These are phyloP conservation scores for Candida hispaniensis DNA, from an alignment of 805 yeast genomes.

Conservation along the genomic window DNA sequence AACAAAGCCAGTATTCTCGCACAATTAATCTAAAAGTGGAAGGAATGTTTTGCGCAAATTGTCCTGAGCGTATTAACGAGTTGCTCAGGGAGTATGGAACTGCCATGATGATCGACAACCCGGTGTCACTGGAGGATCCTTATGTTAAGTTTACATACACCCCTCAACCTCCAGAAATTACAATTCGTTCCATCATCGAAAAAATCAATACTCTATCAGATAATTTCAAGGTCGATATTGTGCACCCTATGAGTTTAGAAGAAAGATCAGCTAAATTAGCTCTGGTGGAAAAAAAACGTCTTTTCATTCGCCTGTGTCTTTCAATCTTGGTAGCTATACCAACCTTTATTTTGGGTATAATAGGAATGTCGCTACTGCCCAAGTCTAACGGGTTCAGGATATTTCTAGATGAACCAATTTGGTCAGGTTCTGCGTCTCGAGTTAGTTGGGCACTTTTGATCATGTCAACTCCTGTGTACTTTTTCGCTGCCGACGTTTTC, in stretches of 20 bases:
- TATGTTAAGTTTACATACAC: constrained; percentile 53
- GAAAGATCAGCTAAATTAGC: constrained; percentile 48
- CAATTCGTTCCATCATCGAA: constrained; percentile 45
- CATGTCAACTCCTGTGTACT: constrained; percentile 61
- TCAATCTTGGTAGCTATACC: constrained; percentile 51
- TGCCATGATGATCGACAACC: constrained; percentile 42
- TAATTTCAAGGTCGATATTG: constrained; percentile 41
- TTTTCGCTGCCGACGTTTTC: constrained; percentile 63
- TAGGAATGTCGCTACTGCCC: constrained; percentile 54
- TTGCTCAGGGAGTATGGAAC: constrained; percentile 45
- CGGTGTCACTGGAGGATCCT: constrained; percentile 46
- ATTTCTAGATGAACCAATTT: constrained; percentile 52
- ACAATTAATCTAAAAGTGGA: constrained; percentile 44
- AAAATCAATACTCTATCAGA: constrained; percentile 39
- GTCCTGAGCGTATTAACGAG: constrained; percentile 47
- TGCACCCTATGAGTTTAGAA: constrained; percentile 48
- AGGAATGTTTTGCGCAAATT: constrained; percentile 62
- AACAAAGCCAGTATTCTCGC: constrained; percentile 42
- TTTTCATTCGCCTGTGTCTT: constrained; percentile 38
- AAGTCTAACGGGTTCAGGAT: constrained; percentile 33
- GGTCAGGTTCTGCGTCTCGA: constrained; percentile 52
- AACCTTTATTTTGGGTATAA: constrained; percentile 56
- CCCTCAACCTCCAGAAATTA: constrained; percentile 44
- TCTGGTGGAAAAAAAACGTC: constrained; percentile 36
- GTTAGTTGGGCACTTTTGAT: constrained; percentile 56